Conservation (phyloP, 768 basidiomycete genomes). For the Lactarius hengduanensis region DNA sequence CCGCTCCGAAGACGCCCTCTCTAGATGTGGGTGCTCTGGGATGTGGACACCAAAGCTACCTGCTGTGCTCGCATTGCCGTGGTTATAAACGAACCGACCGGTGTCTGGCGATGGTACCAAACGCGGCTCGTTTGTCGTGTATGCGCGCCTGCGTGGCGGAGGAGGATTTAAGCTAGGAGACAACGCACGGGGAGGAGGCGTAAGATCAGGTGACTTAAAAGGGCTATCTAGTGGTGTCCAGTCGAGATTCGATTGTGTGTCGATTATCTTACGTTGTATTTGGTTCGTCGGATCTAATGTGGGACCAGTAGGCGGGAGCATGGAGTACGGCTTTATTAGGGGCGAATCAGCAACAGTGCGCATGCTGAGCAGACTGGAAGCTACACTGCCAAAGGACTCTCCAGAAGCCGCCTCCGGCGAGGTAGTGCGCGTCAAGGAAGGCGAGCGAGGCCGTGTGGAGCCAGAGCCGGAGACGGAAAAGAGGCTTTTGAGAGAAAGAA, state of each 20-base stretch:
- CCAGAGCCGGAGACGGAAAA: slow-evolving; percentile 45
- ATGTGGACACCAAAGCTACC: slow-evolving; percentile 38
- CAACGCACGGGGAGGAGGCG: slow-evolving; percentile 29
- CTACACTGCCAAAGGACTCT: slow-evolving; percentile 57
- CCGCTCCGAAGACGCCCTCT: slow-evolving; percentile 26
- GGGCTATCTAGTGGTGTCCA: slow-evolving; percentile 27
- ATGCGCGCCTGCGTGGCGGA: slow-evolving; percentile 35
- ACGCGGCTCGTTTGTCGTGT: slow-evolving; percentile 32
- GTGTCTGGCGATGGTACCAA: slow-evolving; percentile 17
- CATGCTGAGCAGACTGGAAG: slow-evolving; percentile 54
- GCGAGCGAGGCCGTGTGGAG: slow-evolving; percentile 52
- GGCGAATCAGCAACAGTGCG: slow-evolving; percentile 36
- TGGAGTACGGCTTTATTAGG: slow-evolving; percentile 31
- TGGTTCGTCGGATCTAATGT: slow-evolving; percentile 13
- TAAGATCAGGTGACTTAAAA: slow-evolving; percentile 31
- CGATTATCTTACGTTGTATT: slow-evolving; percentile 28
- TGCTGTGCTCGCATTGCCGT: slow-evolving; percentile 38
- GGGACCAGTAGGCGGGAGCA: slow-evolving; percentile 26
- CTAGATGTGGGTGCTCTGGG: slow-evolving; percentile 20
- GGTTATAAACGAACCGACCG: slow-evolving; percentile 32
- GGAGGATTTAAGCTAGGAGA: slow-evolving; percentile 36
- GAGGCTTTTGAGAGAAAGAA: slow-evolving; percentile 59
- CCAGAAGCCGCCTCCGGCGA: slow-evolving; percentile 39
- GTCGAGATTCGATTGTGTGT: slow-evolving; percentile 28
- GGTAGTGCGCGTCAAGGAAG: slow-evolving; percentile 42